Conservation (phyloP, 2,329 filamentous ascomycete species). For the Diplocarpon mali region DNA sequence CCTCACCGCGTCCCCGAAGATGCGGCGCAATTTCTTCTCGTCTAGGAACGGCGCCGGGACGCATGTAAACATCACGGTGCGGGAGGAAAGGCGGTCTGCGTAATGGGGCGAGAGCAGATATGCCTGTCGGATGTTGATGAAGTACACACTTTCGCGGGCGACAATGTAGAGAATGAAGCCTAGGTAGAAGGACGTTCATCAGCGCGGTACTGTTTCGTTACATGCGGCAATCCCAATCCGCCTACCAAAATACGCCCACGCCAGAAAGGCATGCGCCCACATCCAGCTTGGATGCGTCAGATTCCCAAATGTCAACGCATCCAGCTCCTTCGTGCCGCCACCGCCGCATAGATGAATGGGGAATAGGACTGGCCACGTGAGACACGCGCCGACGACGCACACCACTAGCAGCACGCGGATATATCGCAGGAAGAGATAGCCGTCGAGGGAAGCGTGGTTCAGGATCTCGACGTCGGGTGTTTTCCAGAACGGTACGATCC, state of each 20-base stretch:
- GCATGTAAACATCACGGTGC: slow-evolving; percentile 55
- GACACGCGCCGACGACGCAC: slow-evolving; percentile 47
- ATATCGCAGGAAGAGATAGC: slow-evolving; percentile 54
- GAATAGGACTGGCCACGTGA: slow-evolving; percentile 56
- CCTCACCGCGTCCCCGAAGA: slow-evolving; percentile 52
- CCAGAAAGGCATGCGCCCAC: slow-evolving; percentile 49
- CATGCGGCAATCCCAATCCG: not conserved
- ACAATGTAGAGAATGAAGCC: slow-evolving; percentile 55
- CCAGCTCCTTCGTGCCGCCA: slow-evolving; percentile 40
- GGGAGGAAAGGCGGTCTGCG: slow-evolving; percentile 52
- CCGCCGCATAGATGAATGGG: slow-evolving; percentile 54
- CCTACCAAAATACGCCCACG: slow-evolving; percentile 48
- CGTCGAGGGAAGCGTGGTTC: slow-evolving; percentile 55
- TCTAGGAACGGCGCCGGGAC: slow-evolving; percentile 50
- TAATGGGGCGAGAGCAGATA: slow-evolving; percentile 57
- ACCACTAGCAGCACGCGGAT: slow-evolving; percentile 50
- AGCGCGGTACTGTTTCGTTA: no score
- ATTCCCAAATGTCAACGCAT: slow-evolving; percentile 51
- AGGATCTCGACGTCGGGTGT: slow-evolving; percentile 34
- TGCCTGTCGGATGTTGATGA: slow-evolving; percentile 58
- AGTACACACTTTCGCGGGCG: slow-evolving; percentile 55
- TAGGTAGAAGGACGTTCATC: no score
- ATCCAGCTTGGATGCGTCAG: slow-evolving; percentile 38
- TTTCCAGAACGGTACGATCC: slow-evolving; percentile 26
- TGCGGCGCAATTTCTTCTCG: slow-evolving; percentile 42